Evolutionary conservation across 2,329 filamentous ascomycete species (phyloP), one percentile per base, ranked within the genome.

Genomic region (Lasiodiplodia theobromae): DNA sequence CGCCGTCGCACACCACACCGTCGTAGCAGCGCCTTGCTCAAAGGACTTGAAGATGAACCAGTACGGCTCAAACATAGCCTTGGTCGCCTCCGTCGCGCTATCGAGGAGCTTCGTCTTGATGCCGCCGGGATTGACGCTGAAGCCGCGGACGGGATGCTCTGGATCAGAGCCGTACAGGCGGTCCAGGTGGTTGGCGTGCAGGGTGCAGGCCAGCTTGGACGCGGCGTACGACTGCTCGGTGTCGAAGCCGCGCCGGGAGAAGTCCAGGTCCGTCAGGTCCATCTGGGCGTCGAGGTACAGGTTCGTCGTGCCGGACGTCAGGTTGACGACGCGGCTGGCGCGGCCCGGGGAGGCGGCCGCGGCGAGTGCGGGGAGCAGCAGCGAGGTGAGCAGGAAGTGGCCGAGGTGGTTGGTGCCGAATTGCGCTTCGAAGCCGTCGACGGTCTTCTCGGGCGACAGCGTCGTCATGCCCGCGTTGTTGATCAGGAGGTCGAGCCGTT

Each of bases 361-460:
- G 14, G 8, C 16, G 11, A 49, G 38, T 2, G 57, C 75, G 0
- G 80, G 81, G 10, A 83, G 71, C 0, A 86, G 76, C 0, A 83
- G 74, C 37, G 80, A 81, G 11, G 80, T 83, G 10, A 86, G 71
- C 0, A 85, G 70, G 16, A 80, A 81, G 69, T 82, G 82, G 7
- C 80, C 82, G 58, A 85, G 69, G 71, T 84, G 80, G 69, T 85
- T 85, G 2, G 78, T 82, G 31, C 79, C 82, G 69, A 84, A 81
- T 49, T 84, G 81, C 18, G 78, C 73, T 70, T 85, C 83, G 71
- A 82, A 81, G 28, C 81, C 82, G 53, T 84, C 81, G 28, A 74
- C 70, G 1, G 80, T 82, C 31, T 34, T 34, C 31, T 34, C 31
- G 8, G 31, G 31, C 1, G 31, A 8, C 31, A 34, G 31, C 1